Base-by-base conservation (phyloP, 2,329 filamentous ascomycete species). In the Fusarium chlamydosporum region DNA sequence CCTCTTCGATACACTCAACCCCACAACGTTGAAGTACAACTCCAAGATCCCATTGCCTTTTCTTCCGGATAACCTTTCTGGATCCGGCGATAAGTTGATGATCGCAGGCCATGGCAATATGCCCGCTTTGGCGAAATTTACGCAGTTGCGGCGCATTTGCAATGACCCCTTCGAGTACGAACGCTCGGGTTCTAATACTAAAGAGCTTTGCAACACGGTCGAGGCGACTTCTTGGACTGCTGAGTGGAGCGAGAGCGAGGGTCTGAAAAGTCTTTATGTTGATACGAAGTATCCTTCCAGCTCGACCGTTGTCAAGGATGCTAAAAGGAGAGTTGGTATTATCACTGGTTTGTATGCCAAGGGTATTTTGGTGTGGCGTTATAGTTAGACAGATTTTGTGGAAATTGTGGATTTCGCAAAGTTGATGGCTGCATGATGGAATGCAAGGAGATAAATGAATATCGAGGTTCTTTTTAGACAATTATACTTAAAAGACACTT, bases 71-170 rank as follows among this genome's bases (percentile, higher is more conserved):
- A 83, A 83, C 42, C 72, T 83, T 12, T 78, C 78, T 1, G 47
- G 75, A 4, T 72, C 51, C 23, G 69, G 34, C 37, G 67, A 70
- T 46, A 74, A 72, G n/a, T 75, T 83, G 18, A 61, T 82, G 11
- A 76, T 81, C 18, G 78, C 82, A 0, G 82, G 82, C 0, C 82
- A 83, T 31, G 77, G 80, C 2, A 76, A 82, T 45, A 50, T 77
- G 2, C 75, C 76, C 0, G 73, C 74, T 3, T 65, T 82, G 12
- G 61, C 38, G 3, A 75, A 74, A 40, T 82, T 78, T 43, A 66
- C 77, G 2, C 31, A 64, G 6, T 74, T 75, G 9, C 76, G 81
- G 0, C 72, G 76, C 31, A 57, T 79, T 4, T 83, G 82, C 72
- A 74, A 78, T 37, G 76, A 79, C 40, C 61, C 73, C 0, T 68